A percentile compares a stretch with the other conserved stretches of the same genome.
These are phyloP conservation scores for Flaveria linearis DNA, from an alignment of 129 eudicot genomes.

Conservation along the genomic window DNA sequence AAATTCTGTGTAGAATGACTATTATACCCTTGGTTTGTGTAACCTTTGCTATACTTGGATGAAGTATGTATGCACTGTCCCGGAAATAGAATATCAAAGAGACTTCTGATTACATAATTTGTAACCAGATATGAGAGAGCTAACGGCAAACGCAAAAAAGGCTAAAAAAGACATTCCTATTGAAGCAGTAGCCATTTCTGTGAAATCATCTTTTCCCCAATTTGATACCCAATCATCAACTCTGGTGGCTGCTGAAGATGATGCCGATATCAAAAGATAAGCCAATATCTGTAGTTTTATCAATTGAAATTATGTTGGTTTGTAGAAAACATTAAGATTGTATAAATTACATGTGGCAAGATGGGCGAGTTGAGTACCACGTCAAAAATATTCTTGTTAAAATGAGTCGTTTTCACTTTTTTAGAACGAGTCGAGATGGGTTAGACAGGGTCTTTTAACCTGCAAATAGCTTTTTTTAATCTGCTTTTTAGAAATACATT, in stretches of 20 bases:
- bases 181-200: slow-evolving; percentile 88
- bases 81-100: slow-evolving; percentile 31
- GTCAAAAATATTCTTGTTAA: background rate
- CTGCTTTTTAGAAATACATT: background rate
- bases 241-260: slow-evolving; percentile 91
- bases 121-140: slow-evolving; percentile 87
- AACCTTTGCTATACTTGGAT: slow-evolving; percentile 22
- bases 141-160: slow-evolving; percentile 69
- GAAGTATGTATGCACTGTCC: slow-evolving; percentile 14
- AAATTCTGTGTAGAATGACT: background rate
- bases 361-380: background rate
- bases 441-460: background rate
- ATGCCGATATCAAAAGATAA: slow-evolving; percentile 89
- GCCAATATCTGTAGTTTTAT: slow-evolving; percentile 60
- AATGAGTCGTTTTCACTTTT: background rate
- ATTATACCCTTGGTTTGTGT: slow-evolving; percentile 1
- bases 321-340: background rate
- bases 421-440: background rate
- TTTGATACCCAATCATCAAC: slow-evolving; percentile 86
- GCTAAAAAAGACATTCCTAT: slow-evolving; percentile 85
- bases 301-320: background rate
- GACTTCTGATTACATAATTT: slow-evolving; percentile 61
- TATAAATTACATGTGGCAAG: background rate
- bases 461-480: background rate
- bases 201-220: slow-evolving; percentile 93